These are phyloP conservation scores for Agaricus subrufescens DNA, from an alignment of 768 basidiomycete species.

Conservation along the genomic window DNA sequence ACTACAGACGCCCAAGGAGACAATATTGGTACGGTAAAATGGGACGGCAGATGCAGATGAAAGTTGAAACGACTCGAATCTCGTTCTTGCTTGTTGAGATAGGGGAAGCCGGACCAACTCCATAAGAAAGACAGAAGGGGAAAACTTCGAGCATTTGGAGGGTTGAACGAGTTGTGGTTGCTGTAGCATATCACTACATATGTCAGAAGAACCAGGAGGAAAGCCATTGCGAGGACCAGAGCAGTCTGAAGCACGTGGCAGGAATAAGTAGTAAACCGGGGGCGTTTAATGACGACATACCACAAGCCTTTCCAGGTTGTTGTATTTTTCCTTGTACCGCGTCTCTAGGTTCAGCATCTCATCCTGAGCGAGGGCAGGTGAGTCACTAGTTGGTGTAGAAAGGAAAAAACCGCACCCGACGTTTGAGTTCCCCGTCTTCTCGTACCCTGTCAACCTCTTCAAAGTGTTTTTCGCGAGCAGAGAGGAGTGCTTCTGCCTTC, in stretches of 20 bases:
- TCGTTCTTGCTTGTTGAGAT: constrained; percentile 1
- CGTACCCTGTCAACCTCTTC: constrained; percentile 41
- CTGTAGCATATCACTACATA: not conserved
- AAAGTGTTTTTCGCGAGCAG: constrained; percentile 42
- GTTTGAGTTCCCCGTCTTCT: constrained; percentile 38
- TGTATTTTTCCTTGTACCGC: constrained; percentile 43
- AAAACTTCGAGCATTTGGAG: not conserved
- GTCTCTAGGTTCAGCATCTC: constrained; percentile 34
- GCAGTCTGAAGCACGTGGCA: not conserved
- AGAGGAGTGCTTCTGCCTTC: constrained; percentile 58
- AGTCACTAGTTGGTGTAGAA: not conserved
- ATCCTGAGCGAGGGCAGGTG: constrained; percentile 27
- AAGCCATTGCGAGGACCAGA: not conserved
- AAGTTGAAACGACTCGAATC: not conserved
- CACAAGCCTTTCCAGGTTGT: constrained; percentile 45
- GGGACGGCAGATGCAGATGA: constrained; percentile 33
- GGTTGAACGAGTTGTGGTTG: not conserved
- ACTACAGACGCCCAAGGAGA: constrained; percentile 81
- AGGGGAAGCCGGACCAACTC: constrained; percentile 11
- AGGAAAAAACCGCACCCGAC: constrained; percentile 32
- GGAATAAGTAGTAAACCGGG: not conserved
- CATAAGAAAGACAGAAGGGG: not conserved
- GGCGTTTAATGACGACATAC: constrained; percentile 23
- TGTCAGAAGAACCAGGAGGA: not conserved
- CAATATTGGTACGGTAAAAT: constrained; percentile 75